Evolutionary conservation across 1,139 yeast genomes (phyloP).

Genomic region (Nakaseomyces delphensis): DNA sequence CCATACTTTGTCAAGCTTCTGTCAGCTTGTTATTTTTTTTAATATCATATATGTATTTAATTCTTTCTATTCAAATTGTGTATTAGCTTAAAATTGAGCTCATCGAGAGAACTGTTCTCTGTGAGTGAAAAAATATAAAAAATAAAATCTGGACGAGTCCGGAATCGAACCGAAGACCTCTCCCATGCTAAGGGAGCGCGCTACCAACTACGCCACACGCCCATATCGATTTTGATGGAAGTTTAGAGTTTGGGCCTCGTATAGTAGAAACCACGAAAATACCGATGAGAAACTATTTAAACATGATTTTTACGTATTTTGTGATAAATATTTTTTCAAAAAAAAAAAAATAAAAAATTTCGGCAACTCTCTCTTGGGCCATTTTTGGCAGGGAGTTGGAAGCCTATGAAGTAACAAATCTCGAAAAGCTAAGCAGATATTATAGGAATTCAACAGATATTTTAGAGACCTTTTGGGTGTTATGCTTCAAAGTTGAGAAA

Average conservation of each 20-base stretch:
- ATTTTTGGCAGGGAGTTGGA: too few relatives aligned
- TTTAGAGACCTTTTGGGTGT: too few relatives aligned
- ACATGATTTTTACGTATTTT: neutral
- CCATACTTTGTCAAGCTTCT: too few relatives aligned
- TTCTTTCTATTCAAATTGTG: neutral
- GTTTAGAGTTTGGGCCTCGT: neutral
- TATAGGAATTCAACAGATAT: too few relatives aligned
- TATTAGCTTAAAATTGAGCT: too few relatives aligned
- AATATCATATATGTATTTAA: neutral
- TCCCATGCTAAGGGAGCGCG: conserved; percentile 24
- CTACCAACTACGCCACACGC: conserved; percentile 25
- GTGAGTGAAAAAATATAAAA: neutral
- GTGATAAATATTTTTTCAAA: neutral
- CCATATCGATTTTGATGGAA: conserved; percentile 7
- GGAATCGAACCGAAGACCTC: conserved; percentile 23
- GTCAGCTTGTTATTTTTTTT: too few relatives aligned
- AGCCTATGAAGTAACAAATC: too few relatives aligned
- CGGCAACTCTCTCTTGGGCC: too few relatives aligned
- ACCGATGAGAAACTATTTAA: neutral
- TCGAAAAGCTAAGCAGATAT: too few relatives aligned
- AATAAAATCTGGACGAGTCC: conserved; percentile 23
- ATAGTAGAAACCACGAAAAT: neutral
- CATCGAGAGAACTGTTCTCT: neutral
- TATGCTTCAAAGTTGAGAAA: too few relatives aligned
- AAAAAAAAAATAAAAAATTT: too few relatives aligned